A percentile compares a stretch with the other conserved stretches of the same genome.
phyloP scores from a whole-genome alignment of 2,329 filamentous ascomycete species.

The Pseudogymnoascus sp. region DNA sequence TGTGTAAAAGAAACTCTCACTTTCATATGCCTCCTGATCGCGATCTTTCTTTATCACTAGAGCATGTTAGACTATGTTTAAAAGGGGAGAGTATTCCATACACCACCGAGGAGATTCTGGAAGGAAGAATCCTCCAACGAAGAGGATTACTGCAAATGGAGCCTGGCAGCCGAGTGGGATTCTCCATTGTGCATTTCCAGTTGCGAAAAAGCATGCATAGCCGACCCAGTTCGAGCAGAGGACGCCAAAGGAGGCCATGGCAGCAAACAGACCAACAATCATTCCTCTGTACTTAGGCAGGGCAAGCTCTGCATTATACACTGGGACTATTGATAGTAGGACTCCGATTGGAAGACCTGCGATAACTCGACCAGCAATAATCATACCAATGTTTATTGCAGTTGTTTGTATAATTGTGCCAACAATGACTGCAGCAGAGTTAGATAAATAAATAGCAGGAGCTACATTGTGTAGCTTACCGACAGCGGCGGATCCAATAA shows the following conservation, averaged over 20 bases:
- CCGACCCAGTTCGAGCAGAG: conserved; percentile 49
- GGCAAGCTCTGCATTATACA: conserved; percentile 27
- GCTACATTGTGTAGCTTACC: background rate
- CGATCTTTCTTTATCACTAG: background rate
- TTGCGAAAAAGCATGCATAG: conserved; percentile 45
- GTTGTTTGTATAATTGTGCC: conserved; percentile 25
- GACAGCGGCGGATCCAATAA: background rate
- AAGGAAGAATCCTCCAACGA: conserved; percentile 48
- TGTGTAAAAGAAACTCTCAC: background rate
- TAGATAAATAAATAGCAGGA: background rate
- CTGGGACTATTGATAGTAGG: conserved; percentile 15
- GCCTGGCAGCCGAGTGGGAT: conserved; percentile 48
- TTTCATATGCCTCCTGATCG: background rate
- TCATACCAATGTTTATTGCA: conserved; percentile 29
- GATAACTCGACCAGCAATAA: conserved; percentile 40
- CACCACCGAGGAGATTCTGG: conserved; percentile 41
- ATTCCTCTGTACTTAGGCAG: conserved; percentile 22
- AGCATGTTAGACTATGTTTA: background rate
- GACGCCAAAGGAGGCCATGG: conserved; percentile 47
- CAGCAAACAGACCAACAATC: conserved; percentile 26
- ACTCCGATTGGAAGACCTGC: conserved; percentile 41
- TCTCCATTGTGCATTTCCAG: conserved; percentile 46
- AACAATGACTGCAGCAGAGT: conserved; percentile 13
- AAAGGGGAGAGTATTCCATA: background rate
- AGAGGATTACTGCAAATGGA: conserved; percentile 48